Base-by-base conservation (phyloP, 768 basidiomycete genomes). In the Russula vinacea region DNA sequence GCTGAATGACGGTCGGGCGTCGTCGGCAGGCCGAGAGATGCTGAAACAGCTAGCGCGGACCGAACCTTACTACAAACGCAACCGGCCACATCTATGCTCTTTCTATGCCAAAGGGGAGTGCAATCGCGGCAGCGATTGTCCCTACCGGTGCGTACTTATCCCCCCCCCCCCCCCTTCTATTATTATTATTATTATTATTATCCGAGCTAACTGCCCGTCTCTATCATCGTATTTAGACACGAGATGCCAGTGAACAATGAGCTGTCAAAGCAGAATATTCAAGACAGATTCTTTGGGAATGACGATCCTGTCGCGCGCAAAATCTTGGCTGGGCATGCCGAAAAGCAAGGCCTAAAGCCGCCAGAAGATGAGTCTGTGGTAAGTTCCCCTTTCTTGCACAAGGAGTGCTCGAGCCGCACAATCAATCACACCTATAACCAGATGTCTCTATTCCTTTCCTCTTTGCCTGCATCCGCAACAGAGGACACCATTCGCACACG, bases 91-190 rank as follows among this genome's bases (percentile, higher is more conserved):
- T 68, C 72, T 97, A 16, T 99, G 97, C 74, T 92, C 91, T 2
- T 98, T 98, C 82, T 98, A 88, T 73, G 87, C 83, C 56, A 99
- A 98, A 76, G 97, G 97, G 0, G 90, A 95, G 60, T 99, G 97
- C 74, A 92, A 81, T 45, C 85, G 97, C 49, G 97, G 97, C 8
- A 76, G 78, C 16, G 94, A 96, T 64, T 99, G 97, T 74, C 97
- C 97, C 2, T 98, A 93, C 75, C 75, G 87, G 86, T 85, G 62
- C 60, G 80, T 74, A 10, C 13, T 14, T n/a, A 1, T 45, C 44
- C 13, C 24, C n/a, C n/a, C n/a, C n/a, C n/a, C n/a, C n/a, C n/a
- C n/a, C n/a, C n/a, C n/a, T n/a, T n/a, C n/a, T n/a, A n/a, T n/a
- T n/a, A n/a, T n/a, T n/a, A n/a, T 16, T 32, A 1, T 22, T 9